These are phyloP conservation scores for Chlamydomonas reinhardtii DNA, from an alignment of 163 green algal genomes.

Conservation along the genomic window DNA sequence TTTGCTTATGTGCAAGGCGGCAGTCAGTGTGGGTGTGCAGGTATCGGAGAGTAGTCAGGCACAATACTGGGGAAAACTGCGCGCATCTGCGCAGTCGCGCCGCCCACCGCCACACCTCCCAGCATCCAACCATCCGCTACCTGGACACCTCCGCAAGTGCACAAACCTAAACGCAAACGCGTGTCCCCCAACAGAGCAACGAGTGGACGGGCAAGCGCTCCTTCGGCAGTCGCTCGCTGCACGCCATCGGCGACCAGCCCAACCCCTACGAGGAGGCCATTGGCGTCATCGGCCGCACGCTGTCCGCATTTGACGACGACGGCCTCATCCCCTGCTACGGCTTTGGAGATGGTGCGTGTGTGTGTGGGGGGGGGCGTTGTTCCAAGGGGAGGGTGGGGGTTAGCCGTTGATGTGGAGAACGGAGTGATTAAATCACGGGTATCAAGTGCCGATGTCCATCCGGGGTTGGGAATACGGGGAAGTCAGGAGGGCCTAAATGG, in stretches of 20 bases:
- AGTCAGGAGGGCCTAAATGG: too few relatives aligned
- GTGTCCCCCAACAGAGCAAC: slow-evolving; percentile 67
- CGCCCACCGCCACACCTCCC: too few relatives aligned
- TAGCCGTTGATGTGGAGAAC: too few relatives aligned
- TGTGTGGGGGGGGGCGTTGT: not conserved
- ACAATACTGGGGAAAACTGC: too few relatives aligned
- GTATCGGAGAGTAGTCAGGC: not conserved
- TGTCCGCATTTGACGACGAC: slow-evolving; percentile 77
- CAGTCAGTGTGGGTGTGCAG: too few relatives aligned
- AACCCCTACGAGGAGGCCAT: slow-evolving; percentile 76
- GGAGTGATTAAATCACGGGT: too few relatives aligned
- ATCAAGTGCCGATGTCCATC: too few relatives aligned
- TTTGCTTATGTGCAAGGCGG: too few relatives aligned
- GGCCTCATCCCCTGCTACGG: slow-evolving; percentile 73
- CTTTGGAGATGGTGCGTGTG: slow-evolving; percentile 69
- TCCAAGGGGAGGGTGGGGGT: not conserved
- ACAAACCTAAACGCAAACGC: too few relatives aligned
- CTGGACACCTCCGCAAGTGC: not conserved
- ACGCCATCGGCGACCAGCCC: slow-evolving; percentile 45
- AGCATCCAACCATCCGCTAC: not conserved
- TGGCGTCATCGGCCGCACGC: slow-evolving; percentile 65
- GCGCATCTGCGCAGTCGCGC: too few relatives aligned
- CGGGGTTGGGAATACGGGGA: too few relatives aligned
- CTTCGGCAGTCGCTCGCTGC: slow-evolving; percentile 59
- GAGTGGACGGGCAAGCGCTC: slow-evolving; percentile 76